These are phyloP conservation scores for Boletus subluridellus DNA, from an alignment of 1,284 basidiomycete species.

Conservation along the genomic window DNA sequence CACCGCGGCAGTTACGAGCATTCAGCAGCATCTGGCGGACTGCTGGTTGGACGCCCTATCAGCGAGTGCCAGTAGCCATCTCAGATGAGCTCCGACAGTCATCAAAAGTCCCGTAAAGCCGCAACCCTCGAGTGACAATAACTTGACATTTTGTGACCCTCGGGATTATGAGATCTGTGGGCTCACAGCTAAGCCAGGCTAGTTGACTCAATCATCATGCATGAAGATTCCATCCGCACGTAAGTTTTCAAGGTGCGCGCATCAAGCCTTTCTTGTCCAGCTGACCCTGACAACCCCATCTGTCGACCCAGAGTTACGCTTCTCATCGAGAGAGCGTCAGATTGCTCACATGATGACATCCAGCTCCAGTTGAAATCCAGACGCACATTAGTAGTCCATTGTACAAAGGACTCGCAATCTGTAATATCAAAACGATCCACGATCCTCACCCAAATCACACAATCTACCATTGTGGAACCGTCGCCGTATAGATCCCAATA, in stretches of 20 bases:
- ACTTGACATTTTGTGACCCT: background rate
- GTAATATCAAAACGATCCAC: background rate
- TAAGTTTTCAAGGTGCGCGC: background rate
- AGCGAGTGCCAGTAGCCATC: too few species aligned
- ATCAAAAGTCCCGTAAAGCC: too few species aligned
- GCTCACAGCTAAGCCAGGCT: too few species aligned
- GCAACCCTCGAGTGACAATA: background rate
- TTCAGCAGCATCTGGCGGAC: too few species aligned
- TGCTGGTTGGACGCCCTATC: too few species aligned
- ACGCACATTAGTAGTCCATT: background rate
- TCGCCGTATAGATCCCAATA: slow-evolving; percentile 27
- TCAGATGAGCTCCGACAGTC: too few species aligned
- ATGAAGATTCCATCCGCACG: background rate
- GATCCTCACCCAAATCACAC: background rate
- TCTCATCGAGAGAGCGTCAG: too few species aligned
- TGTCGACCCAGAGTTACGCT: background rate
- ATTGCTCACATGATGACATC: background rate
- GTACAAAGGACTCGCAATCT: background rate
- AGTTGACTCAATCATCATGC: too few species aligned
- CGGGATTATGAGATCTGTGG: too few species aligned
- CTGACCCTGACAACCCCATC: too few species aligned
- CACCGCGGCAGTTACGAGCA: too few species aligned
- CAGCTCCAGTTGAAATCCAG: too few species aligned
- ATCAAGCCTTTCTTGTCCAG: background rate
- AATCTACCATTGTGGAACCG: background rate